Conservation (phyloP, 2,329 filamentous ascomycete species). For the Penicillium digitatum region DNA sequence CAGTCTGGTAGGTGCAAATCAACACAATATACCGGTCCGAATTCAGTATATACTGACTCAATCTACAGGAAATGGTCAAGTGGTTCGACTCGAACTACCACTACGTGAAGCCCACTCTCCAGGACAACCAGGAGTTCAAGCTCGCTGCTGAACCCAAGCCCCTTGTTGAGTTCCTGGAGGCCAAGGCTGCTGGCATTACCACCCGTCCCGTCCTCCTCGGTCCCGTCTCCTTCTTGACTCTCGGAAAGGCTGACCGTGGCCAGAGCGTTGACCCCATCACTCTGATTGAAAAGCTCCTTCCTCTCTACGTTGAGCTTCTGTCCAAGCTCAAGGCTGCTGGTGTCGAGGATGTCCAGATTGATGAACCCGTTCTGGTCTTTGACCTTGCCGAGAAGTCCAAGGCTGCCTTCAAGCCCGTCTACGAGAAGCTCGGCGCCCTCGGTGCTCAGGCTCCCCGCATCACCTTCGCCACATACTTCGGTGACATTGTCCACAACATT, state of each 20-base stretch:
- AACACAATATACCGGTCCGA: not conserved
- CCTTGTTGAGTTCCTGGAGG: slow-evolving; percentile 89
- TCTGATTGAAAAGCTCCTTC: slow-evolving; percentile 87
- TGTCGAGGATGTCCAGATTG: slow-evolving; percentile 95
- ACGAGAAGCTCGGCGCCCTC: slow-evolving; percentile 73
- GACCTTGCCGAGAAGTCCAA: slow-evolving; percentile 87
- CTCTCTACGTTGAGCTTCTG: slow-evolving; percentile 90
- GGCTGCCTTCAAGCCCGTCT: slow-evolving; percentile 95
- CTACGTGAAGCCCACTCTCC: slow-evolving; percentile 98
- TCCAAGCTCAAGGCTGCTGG: slow-evolving; percentile 91
- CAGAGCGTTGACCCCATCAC: slow-evolving; percentile 90
- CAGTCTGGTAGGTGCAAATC: slow-evolving; percentile 55
- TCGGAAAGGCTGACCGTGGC: slow-evolving; percentile 96
- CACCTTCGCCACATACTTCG: slow-evolving; percentile 95
- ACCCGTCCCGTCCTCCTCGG: slow-evolving; percentile 94
- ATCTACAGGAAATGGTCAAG: slow-evolving; percentile 90
- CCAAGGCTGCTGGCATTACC: slow-evolving; percentile 89
- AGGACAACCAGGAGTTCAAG: slow-evolving; percentile 95
- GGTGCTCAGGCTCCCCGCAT: slow-evolving; percentile 81
- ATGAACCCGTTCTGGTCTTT: slow-evolving; percentile 95
- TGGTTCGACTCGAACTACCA: slow-evolving; percentile 99
- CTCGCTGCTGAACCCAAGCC: slow-evolving; percentile 86
- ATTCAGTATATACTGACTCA: not conserved
- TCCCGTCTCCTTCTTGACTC: slow-evolving; percentile 93
- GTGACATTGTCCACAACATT: slow-evolving; percentile 98